Base-by-base conservation (phyloP, 768 basidiomycete species). In the Kwoniella sp. region DNA sequence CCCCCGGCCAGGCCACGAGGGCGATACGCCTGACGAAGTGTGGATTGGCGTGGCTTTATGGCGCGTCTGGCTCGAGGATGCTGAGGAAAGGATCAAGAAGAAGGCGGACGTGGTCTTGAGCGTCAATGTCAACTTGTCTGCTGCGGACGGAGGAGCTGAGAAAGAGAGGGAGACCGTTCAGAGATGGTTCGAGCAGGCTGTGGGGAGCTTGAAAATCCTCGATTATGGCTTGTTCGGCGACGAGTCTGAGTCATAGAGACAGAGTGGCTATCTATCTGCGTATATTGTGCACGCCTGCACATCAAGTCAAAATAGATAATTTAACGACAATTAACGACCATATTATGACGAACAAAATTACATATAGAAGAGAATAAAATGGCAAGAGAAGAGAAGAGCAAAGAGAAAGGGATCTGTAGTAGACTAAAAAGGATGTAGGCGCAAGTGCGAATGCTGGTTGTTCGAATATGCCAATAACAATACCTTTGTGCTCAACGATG, bases 101-200 rank as follows among this genome's bases (percentile, higher is more conserved):
- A 83, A 84, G 34, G 85, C 89, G 5, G 96, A 99, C 77, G 78
- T 99, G 23, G 89, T 96, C 29, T 84, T 91, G 66, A 89, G 90
- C 20, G 88, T 89, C 75, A 97, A 94, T 80, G 85, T 90, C 23
- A 94, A 94, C 30, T 29, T 74, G 1, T 51, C 37, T 45, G 68
- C 71, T 0, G 62, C 68, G 31, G 62, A 71, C 41, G 81, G 84
- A 45, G 81, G 82, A 54, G 81, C 86, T 12, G 79, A 81, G 73
- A 63, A 80, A 65, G 81, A 82, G 56, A 80, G 79, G 28, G 73
- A 81, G 41, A 45, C 7, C 4, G 75, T 72, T 15, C 84, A 84
- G 38, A 76, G 80, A 63, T 76, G 78, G 62, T 85, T 86, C 58
- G 76, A 85, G 17, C 67, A 77, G 1, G 84, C 90, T 15, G 84